Base-by-base conservation (phyloP, 371 early-diverging fungal genomes). In the Lichtheimia corymbifera region DNA sequence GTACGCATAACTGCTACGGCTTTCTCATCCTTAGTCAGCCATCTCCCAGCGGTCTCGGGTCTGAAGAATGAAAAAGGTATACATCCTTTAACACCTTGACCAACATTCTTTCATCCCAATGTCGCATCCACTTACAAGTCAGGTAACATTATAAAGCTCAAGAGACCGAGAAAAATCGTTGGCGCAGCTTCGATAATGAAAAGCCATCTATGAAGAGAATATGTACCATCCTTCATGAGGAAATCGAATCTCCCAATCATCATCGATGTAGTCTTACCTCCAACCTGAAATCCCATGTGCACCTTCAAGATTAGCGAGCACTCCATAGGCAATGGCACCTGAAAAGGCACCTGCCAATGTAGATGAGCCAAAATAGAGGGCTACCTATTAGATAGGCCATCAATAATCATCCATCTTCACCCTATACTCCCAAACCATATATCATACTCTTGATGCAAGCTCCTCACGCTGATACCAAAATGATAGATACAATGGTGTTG, bases 171-270 rank as follows among this genome's bases (percentile, higher is more conserved):
- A 5, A 72, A 58, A 43, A 86, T 80, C 0, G 86, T 83, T 0
- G 85, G 86, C 20, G 77, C 61, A 6, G 84, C 84, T 61, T 84
- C 86, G n/a, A 82, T 72, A n/a, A 86, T 77, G 53, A 86, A 86
- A 20, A 86, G 58, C 76, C 83, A 77, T 54, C 70, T 71, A 13
- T 20, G 15, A 12, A 4, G 1, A n/a, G 44, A n/a, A 43, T 12
- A 2, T 43, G 14, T 22, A 22, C 6, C 5, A 35, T 6, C 11
- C 0, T 2, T 35, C 6, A 9, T 35, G 35, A 35, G 35, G 7
- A 54, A 54, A 28, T 25, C 2, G 1, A 35, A 28, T 20, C 25
- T 14, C 14, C 18, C 24, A 50, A n/a, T 27, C 4, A 45, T 6
- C 1, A 0, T 22, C 22, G 1, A 22, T 14, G 51, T 49, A 50